Evolutionary conservation across 2,329 filamentous ascomycete genomes (phyloP).

Genomic region (Fusarium buharicum): DNA sequence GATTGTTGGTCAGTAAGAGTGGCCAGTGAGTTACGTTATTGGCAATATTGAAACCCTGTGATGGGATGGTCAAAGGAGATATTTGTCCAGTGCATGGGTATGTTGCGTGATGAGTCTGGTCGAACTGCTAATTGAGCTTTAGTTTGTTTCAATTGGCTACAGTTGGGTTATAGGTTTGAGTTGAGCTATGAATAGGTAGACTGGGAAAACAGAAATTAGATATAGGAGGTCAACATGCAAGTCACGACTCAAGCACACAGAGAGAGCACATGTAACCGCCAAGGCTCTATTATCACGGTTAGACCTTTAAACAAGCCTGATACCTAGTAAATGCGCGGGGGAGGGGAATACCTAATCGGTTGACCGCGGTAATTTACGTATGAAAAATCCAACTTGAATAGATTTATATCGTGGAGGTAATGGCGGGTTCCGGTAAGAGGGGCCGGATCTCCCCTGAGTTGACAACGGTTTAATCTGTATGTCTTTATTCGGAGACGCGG

Average conservation of each 20-base stretch:
- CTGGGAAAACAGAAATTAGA: background rate
- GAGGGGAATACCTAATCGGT: conserved; percentile 6
- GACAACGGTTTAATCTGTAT: too few species aligned
- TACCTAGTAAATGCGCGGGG: background rate
- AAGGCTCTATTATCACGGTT: conserved; percentile 11
- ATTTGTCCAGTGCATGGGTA: too few species aligned
- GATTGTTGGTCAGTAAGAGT: conserved; percentile 1
- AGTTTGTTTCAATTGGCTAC: too few species aligned
- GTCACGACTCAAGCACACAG: background rate
- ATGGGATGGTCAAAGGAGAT: too few species aligned
- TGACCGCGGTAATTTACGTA: conserved; percentile 7
- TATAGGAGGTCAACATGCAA: background rate
- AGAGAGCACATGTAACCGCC: background rate
- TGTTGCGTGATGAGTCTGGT: too few species aligned
- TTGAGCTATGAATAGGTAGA: background rate
- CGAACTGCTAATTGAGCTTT: too few species aligned
- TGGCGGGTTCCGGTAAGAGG: conserved; percentile 6
- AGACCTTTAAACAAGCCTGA: background rate
- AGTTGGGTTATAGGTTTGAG: background rate
- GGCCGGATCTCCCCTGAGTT: conserved; percentile 22
- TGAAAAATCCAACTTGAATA: background rate
- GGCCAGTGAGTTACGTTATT: background rate
- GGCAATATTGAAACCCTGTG: background rate
- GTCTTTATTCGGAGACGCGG: background rate
- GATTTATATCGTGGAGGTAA: conserved; percentile 7